Evolutionary conservation across 1,139 yeast species (phyloP).

Genomic region (Pichia sp.): DNA sequence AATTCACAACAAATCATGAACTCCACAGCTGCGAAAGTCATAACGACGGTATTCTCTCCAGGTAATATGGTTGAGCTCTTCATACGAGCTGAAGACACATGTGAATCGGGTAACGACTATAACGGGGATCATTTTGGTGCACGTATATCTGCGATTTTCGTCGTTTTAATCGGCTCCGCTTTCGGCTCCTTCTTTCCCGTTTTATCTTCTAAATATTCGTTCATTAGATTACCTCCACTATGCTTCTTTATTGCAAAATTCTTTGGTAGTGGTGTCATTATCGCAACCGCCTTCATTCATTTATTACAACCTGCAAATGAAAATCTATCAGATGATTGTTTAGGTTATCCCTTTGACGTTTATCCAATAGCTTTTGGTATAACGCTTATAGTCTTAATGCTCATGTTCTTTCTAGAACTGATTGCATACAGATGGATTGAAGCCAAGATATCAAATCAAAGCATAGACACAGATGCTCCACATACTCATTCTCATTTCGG

Average conservation of each 20-base stretch:
- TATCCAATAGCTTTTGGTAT: slow-evolving; percentile 69
- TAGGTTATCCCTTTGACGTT: slow-evolving; percentile 51
- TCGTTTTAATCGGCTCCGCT: slow-evolving; percentile 55
- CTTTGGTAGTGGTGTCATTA: slow-evolving; percentile 91
- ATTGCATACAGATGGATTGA: slow-evolving; percentile 53
- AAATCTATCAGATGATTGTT: slow-evolving; percentile 47
- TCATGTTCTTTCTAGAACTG: slow-evolving; percentile 55
- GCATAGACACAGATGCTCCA: slow-evolving; percentile 20
- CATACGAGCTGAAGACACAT: slow-evolving; percentile 18
- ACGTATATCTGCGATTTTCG: slow-evolving; percentile 71
- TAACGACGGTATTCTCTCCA: slow-evolving; percentile 4
- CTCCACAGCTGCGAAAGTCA: neutral
- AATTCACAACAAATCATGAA: neutral
- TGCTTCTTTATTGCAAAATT: slow-evolving; percentile 72
- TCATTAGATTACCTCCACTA: slow-evolving; percentile 54
- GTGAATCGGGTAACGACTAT: slow-evolving; percentile 19
- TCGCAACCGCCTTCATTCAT: slow-evolving; percentile 88
- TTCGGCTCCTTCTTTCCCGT: slow-evolving; percentile 62
- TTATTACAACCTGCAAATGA: slow-evolving; percentile 75
- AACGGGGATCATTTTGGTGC: slow-evolving; percentile 45
- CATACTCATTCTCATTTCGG: slow-evolving; percentile 54
- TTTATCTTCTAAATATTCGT: slow-evolving; percentile 53
- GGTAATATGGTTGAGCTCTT: slow-evolving; percentile 13
- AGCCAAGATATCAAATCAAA: slow-evolving; percentile 32
- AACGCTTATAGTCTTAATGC: slow-evolving; percentile 52